A percentile compares a stretch with the other conserved stretches of the same genome.
phyloP scores from a whole-genome alignment of 2,329 filamentous ascomycete genomes.

The Acrocalymma vagum region DNA sequence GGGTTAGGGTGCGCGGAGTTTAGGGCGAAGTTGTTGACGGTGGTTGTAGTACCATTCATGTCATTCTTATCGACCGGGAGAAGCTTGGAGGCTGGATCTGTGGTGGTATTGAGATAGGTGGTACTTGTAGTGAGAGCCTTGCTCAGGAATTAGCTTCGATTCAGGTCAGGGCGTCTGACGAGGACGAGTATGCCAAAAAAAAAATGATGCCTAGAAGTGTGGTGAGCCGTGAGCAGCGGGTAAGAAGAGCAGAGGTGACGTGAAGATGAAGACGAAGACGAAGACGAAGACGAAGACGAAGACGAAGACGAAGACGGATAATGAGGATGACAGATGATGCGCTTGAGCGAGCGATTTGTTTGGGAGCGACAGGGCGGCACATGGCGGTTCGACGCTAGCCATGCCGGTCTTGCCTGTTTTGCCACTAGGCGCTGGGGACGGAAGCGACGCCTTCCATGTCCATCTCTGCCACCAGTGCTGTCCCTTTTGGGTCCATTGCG shows the following conservation, averaged over 20 bases:
- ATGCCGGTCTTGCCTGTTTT: too few species aligned
- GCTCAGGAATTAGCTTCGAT: constrained; percentile 27
- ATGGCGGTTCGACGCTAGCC: too few species aligned
- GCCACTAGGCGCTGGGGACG: too few species aligned
- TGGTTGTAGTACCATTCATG: constrained; percentile 36
- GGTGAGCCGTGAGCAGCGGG: constrained; percentile 11
- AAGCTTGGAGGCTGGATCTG: constrained; percentile 26
- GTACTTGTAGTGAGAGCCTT: constrained; percentile 23
- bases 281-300: too few species aligned
- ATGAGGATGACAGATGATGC: constrained; percentile 23
- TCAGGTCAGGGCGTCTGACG: constrained; percentile 4
- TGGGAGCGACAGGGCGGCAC: too few species aligned
- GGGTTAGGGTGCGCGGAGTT: constrained; percentile 22
- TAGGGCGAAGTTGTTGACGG: constrained; percentile 23
- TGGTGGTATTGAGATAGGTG: constrained; percentile 24
- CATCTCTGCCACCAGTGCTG: too few species aligned
- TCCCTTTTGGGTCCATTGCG: too few species aligned
- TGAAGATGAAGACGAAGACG: too few species aligned
- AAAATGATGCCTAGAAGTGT: constrained; percentile 15
- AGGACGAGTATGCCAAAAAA: constrained; percentile 7
- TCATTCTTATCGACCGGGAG: constrained; percentile 28
- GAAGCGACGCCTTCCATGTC: too few species aligned
- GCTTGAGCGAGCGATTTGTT: constrained; percentile 27
- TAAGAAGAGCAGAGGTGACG: too few species aligned
- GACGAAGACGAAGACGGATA: too few species aligned